phyloP scores from a whole-genome alignment of 441 rosid species.

The Hura crepitans region DNA sequence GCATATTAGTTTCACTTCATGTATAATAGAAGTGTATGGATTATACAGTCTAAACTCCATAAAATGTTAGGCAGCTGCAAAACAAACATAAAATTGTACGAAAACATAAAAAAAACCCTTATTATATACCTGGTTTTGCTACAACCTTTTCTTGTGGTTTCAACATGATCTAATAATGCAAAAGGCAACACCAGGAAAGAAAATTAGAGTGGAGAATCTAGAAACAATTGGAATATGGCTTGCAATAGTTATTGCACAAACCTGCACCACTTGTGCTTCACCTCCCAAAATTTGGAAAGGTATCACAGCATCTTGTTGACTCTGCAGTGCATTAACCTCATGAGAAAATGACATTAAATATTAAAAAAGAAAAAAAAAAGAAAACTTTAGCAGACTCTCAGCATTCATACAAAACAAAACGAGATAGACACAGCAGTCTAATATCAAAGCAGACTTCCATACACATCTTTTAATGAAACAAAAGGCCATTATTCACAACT shows the following conservation, averaged over 20 bases:
- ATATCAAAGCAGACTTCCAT: too few relatives aligned
- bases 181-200: conserved; percentile 16
- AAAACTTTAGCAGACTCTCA: conserved; percentile 6
- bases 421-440: conserved; percentile 1
- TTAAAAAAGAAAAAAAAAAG: too few relatives aligned
- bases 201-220: neutral
- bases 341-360: conserved; percentile 15
- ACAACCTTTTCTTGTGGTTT: conserved; percentile 87
- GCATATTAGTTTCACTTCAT: conserved; percentile 17
- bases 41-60: conserved; percentile 4
- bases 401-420: conserved; percentile 10
- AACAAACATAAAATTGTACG: neutral
- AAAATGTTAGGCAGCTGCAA: conserved; percentile 5
- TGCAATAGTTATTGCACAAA: conserved; percentile 23
- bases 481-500: neutral
- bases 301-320: conserved; percentile 76
- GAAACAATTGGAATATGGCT: neutral
- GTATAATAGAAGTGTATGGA: neutral
- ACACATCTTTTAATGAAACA: too few relatives aligned
- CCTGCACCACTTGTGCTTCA: conserved; percentile 98
- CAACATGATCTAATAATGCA: conserved; percentile 67
- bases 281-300: conserved; percentile 99
- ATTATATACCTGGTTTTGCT: conserved; percentile 68
- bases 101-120: neutral
- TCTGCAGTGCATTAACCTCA: conserved; percentile 42